Evolutionary conservation across 2,329 filamentous ascomycete species (phyloP), one percentile per base, ranked within the genome.

Genomic region (Botrytis pseudocinerea): DNA sequence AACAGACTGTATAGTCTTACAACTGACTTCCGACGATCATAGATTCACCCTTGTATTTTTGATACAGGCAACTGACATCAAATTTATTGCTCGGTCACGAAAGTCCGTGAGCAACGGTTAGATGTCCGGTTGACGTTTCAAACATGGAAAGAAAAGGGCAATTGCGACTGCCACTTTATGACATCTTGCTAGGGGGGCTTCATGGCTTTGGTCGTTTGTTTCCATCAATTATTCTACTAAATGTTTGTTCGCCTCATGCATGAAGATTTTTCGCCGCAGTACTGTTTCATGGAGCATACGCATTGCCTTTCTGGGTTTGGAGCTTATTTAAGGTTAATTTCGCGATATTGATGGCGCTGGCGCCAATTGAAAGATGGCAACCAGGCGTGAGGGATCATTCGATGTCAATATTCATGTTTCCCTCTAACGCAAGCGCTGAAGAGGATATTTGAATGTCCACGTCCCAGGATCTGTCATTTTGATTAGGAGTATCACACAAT

Each of bases 301-400:
- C 14, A 68, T 38, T 16, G 65, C 6, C 32, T 40, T 42, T 68
- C 54, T 54, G 25, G 4, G 16, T 48, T 65, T 65, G 25, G 28
- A 12, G 42, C 8, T 64, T 54, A 48, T 68, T 22, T 28, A 57
- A 28, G 35, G 22, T 16, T 54, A 48, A 48, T 28, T 14, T 51
- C 14, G 12, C 5, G 20, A 9, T n/a, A 28, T 14, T 4, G n/a
- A 14, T 68, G 10, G 14, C 1, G 0, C 4, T 38, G 1, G n/a
- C 8, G 10, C 25, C 46, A 54, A 40, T 57, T 42, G 32, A 4
- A 40, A 28, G 9, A 18, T 10, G 40, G 4, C 9, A 40, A 32
- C 32, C 14, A 22, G 38, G n/a, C 8, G 2, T 8, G 61, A 9
- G 61, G 61, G 40, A n/a, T 63, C 18, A 18, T 20, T 57, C 16